phyloP scores from a whole-genome alignment of 176 grass and related monocot species.

The Panicum miliaceum region DNA sequence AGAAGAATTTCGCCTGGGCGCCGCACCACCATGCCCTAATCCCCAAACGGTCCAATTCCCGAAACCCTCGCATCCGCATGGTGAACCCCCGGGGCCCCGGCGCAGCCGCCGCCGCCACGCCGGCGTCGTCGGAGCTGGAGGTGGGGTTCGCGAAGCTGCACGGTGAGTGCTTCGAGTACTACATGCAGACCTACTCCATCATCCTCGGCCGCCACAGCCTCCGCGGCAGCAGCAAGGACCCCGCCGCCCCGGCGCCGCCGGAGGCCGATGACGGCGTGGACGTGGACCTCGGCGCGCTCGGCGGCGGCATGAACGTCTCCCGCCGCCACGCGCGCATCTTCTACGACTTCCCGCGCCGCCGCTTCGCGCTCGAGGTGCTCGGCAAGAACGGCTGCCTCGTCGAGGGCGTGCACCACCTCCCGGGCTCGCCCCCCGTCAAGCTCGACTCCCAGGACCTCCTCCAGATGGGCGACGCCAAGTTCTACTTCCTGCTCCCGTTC shows the following conservation, averaged over 20 bases:
- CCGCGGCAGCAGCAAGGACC: conserved; percentile 68
- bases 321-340: conserved; percentile 92
- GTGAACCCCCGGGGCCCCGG: conserved; percentile 32
- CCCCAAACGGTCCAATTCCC: conserved; percentile 35
- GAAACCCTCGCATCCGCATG: conserved; percentile 20
- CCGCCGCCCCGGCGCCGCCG: conserved; percentile 34
- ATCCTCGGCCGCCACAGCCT: conserved; percentile 74
- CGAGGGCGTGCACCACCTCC: conserved; percentile 74
- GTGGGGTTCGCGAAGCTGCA: conserved; percentile 94
- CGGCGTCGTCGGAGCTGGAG: conserved; percentile 53
- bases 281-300: conserved; percentile 79
- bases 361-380: conserved; percentile 84
- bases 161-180: conserved; percentile 86
- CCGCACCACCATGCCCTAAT: not conserved
- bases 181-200: conserved; percentile 98
- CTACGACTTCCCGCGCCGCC: conserved; percentile 70
- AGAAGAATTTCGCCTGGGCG: no score
- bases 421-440: conserved; percentile 62
- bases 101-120: not conserved
- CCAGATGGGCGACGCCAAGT: conserved; percentile 84
- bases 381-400: conserved; percentile 92
- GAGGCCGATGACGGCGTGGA: conserved; percentile 64
- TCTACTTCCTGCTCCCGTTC: conserved; percentile 91
- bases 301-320: conserved; percentile 87
- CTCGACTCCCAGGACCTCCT: conserved; percentile 94